A percentile compares a stretch with the other conserved stretches of the same genome.
These are phyloP conservation scores for Planoprotostelium fungivorum DNA, from an alignment of 78 protist species.

Conservation along the genomic window DNA sequence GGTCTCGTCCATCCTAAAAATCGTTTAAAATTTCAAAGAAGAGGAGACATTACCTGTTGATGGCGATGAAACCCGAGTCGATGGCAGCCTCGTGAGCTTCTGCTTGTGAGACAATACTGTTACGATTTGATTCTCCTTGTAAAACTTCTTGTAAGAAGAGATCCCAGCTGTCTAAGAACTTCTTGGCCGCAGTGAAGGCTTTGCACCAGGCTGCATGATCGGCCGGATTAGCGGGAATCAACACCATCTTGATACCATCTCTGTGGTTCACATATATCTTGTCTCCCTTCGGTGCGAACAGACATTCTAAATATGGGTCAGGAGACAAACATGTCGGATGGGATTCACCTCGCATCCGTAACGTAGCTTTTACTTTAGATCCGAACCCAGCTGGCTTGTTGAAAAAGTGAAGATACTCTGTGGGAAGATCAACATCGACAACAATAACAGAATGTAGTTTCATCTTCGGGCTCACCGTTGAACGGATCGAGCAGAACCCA, in stretches of 20 bases:
- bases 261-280: background rate
- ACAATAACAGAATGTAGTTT: too few species aligned
- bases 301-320: background rate
- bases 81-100: background rate
- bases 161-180: background rate
- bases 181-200: background rate
- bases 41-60: background rate
- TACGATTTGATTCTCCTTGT: background rate
- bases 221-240: background rate
- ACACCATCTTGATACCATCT: background rate
- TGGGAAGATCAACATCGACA: too few species aligned
- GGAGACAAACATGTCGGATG: background rate
- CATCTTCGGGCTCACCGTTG: too few species aligned
- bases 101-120: background rate
- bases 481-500: background rate
- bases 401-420: background rate
- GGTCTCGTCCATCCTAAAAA: background rate
- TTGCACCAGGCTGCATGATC: background rate
- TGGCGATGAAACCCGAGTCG: background rate
- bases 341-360: background rate
- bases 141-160: background rate
- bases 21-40: too few species aligned
- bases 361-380: background rate
- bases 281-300: background rate
- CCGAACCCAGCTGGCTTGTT: background rate